phyloP scores from a whole-genome alignment of 140 eudicot species.

The Oenanthe javanica region DNA sequence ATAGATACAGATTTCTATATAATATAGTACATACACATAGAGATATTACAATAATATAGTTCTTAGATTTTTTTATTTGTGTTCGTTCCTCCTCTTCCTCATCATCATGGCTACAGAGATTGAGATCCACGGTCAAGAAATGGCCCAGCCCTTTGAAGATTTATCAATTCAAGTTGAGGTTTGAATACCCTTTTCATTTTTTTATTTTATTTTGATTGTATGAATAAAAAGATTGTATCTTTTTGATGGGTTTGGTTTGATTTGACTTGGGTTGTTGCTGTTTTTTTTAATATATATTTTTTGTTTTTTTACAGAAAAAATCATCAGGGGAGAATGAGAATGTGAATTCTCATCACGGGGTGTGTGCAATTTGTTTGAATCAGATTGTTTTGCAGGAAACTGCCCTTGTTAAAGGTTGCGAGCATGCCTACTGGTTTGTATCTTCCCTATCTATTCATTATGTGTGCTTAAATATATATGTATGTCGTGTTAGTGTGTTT shows the following conservation, averaged over 20 bases:
- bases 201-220: neutral
- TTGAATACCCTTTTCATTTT: neutral
- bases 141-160: constrained; percentile 32
- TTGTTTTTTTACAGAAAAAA: constrained; percentile 6
- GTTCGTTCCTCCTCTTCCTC: neutral
- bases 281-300: neutral
- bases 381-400: constrained; percentile 75
- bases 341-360: constrained; percentile 37
- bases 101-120: constrained; percentile 34
- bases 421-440: constrained; percentile 99
- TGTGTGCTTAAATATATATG: neutral
- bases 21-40: neutral
- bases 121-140: constrained; percentile 37
- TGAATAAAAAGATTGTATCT: neutral
- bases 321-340: constrained; percentile 13
- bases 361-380: constrained; percentile 86
- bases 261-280: neutral
- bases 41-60: too few species aligned
- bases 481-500: neutral
- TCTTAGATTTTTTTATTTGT: neutral
- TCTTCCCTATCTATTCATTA: neutral
- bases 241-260: neutral
- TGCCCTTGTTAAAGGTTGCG: constrained; percentile 99
- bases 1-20: neutral
- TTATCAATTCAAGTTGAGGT: constrained; percentile 38